These are phyloP conservation scores for Aspergillus vadensis DNA, from an alignment of 2,329 filamentous ascomycete species.

Conservation along the genomic window DNA sequence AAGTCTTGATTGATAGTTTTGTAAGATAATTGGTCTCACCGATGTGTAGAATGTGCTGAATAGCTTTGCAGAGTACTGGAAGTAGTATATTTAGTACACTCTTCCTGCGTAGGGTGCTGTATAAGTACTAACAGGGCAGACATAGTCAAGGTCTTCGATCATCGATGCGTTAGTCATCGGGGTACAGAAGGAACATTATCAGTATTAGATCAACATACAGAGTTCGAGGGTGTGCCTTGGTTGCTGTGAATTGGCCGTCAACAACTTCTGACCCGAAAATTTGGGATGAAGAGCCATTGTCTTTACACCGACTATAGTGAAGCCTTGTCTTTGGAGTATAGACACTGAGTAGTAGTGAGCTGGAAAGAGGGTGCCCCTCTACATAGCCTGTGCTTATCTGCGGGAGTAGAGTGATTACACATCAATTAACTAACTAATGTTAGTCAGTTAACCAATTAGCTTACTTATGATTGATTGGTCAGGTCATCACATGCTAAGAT, in stretches of 20 bases:
- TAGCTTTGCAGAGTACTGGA: slow-evolving; percentile 64
- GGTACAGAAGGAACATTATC: neutral
- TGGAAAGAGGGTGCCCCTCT: neutral
- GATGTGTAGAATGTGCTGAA: slow-evolving; percentile 74
- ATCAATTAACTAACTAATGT: too few relatives aligned
- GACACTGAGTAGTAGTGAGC: neutral
- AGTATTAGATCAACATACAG: slow-evolving; percentile 30
- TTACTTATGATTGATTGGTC: too few relatives aligned
- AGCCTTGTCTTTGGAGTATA: neutral
- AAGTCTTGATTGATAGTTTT: slow-evolving; percentile 63
- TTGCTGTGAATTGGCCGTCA: slow-evolving; percentile 19
- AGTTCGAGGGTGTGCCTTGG: slow-evolving; percentile 42
- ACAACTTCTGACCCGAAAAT: slow-evolving; percentile 56
- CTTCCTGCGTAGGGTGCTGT: neutral
- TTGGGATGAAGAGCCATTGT: slow-evolving; percentile 62
- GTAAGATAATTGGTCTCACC: slow-evolving; percentile 64
- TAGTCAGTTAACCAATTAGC: too few relatives aligned
- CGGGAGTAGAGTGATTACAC: too few relatives aligned
- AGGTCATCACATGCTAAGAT: too few relatives aligned
- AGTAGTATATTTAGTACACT: slow-evolving; percentile 21
- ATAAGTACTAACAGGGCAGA: slow-evolving; percentile 64
- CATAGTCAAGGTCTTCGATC: slow-evolving; percentile 75
- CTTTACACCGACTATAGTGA: neutral
- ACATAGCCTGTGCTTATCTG: too few relatives aligned
- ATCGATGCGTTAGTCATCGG: neutral